phyloP scores from a whole-genome alignment of 2,329 filamentous ascomycete genomes.

The Nothopassalora personata region DNA sequence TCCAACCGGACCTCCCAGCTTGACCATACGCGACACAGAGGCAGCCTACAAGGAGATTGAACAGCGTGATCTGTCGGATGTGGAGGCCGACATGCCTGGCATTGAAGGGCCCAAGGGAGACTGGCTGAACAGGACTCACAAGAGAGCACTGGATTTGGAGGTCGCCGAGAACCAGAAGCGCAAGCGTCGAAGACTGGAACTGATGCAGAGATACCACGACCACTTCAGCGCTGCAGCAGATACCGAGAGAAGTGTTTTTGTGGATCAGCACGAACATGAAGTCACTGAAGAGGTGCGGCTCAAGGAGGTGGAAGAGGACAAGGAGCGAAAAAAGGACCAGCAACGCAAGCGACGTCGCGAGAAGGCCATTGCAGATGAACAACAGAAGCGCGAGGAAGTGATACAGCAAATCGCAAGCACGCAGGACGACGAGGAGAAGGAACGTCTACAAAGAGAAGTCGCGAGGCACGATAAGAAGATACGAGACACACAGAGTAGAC shows the following conservation, averaged over 20 bases:
- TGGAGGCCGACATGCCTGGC: slow-evolving; percentile 51
- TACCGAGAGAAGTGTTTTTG: slow-evolving; percentile 69
- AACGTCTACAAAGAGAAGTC: slow-evolving; percentile 75
- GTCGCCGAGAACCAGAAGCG: slow-evolving; percentile 58
- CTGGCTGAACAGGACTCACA: slow-evolving; percentile 53
- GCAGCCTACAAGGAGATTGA: slow-evolving; percentile 57
- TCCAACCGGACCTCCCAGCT: slow-evolving; percentile 32
- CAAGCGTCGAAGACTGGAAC: slow-evolving; percentile 57
- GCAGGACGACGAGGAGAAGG: slow-evolving; percentile 74
- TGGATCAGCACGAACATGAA: slow-evolving; percentile 69
- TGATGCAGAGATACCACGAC: slow-evolving; percentile 52
- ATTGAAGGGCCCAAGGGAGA: slow-evolving; percentile 50
- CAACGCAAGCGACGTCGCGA: slow-evolving; percentile 92
- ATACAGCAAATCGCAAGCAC: slow-evolving; percentile 72
- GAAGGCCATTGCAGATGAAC: slow-evolving; percentile 86
- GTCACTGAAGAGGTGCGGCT: slow-evolving; percentile 83
- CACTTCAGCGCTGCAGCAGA: slow-evolving; percentile 63
- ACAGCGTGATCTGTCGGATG: slow-evolving; percentile 56
- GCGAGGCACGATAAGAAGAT: slow-evolving; percentile 91
- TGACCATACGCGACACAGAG: slow-evolving; percentile 49
- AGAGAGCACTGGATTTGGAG: slow-evolving; percentile 64
- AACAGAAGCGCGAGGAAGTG: slow-evolving; percentile 74
- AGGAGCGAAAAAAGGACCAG: slow-evolving; percentile 99
- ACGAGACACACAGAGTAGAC: slow-evolving; percentile 77
- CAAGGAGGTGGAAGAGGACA: slow-evolving; percentile 86